Conservation (phyloP, 148 eudicot species). For the Linanthus parryae region DNA sequence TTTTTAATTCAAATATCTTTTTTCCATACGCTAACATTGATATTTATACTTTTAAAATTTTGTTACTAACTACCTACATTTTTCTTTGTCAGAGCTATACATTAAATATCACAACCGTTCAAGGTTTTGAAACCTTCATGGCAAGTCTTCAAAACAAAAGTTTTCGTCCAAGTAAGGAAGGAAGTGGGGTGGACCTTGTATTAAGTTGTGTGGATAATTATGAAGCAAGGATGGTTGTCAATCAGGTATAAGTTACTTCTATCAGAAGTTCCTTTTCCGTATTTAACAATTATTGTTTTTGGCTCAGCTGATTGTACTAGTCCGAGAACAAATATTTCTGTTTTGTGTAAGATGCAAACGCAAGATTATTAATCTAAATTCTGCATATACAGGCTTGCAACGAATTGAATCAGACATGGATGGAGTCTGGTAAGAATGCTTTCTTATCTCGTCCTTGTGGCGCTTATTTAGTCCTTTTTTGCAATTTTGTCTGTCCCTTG, state of each 20-base stretch:
- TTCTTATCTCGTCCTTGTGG: neutral
- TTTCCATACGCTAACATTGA: neutral
- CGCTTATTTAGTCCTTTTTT: neutral
- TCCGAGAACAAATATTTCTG: neutral
- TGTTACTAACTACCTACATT: slow-evolving; percentile 9
- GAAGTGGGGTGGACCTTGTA: slow-evolving; percentile 91
- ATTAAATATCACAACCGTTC: slow-evolving; percentile 84
- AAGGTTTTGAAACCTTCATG: slow-evolving; percentile 90
- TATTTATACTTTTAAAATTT: neutral
- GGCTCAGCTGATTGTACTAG: neutral
- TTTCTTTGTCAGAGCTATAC: slow-evolving; percentile 68
- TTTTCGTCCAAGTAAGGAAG: slow-evolving; percentile 60
- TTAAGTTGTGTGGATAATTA: slow-evolving; percentile 97
- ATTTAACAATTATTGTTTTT: too few species aligned
- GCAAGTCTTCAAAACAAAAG: slow-evolving; percentile 76
- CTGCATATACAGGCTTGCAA: slow-evolving; percentile 92
- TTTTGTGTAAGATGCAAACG: neutral
- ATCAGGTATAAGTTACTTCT: slow-evolving; percentile 52
- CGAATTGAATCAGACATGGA: slow-evolving; percentile 92
- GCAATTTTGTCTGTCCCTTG: neutral
- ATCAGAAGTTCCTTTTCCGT: neutral
- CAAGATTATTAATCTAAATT: neutral
- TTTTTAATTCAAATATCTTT: neutral
- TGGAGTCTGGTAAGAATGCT: slow-evolving; percentile 74
- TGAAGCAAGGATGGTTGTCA: slow-evolving; percentile 99